Conservation (phyloP, 768 basidiomycete species). For the Serendipita vermifera region DNA sequence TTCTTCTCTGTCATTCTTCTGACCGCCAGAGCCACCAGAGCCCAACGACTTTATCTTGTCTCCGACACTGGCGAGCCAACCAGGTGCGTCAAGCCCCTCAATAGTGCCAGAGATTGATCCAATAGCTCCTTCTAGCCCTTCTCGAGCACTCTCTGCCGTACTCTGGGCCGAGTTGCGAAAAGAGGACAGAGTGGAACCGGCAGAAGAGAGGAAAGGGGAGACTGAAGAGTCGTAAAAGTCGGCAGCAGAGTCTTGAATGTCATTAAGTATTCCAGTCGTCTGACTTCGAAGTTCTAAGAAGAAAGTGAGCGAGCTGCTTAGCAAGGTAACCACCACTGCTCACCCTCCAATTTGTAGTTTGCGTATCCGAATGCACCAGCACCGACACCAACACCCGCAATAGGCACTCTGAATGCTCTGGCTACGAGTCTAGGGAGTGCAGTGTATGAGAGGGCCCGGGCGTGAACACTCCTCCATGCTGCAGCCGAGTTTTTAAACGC, state of each 20-base stretch:
- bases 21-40: conserved; percentile 12
- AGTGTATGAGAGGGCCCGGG: conserved; percentile 68
- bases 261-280: conserved; percentile 50
- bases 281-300: conserved; percentile 53
- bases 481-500: not conserved
- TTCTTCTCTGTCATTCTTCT: conserved; percentile 14
- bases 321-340: conserved; percentile 17
- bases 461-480: conserved; percentile 53
- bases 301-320: not conserved
- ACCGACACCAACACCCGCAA: conserved; percentile 79
- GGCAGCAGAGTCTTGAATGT: conserved; percentile 56
- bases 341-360: conserved; percentile 94
- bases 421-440: conserved; percentile 83
- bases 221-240: conserved; percentile 60
- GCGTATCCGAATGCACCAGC: conserved; percentile 89
- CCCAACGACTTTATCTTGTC: not conserved
- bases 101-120: not conserved
- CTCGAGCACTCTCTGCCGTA: conserved; percentile 26
- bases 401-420: conserved; percentile 75
- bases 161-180: conserved; percentile 19
- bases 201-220: conserved; percentile 40
- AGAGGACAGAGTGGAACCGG: conserved; percentile 22
- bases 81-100: not conserved
- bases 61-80: not conserved
- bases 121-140: conserved; percentile 24